Evolutionary conservation across 2,329 filamentous ascomycete species (phyloP).

Genomic region (Fusarium sp.): DNA sequence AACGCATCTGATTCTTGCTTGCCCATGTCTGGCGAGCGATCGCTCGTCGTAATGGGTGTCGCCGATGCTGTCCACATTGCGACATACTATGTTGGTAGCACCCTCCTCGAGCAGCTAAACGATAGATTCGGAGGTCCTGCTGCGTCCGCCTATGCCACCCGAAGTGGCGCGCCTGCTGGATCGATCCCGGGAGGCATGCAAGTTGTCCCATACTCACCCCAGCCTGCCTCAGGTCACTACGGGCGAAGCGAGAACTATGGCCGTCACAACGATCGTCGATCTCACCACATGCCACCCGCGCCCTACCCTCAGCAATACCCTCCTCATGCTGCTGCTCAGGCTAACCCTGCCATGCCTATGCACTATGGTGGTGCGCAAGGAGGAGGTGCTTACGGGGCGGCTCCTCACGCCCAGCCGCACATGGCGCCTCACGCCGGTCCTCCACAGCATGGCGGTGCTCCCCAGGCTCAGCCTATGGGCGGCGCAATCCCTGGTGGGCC

Average conservation of each 20-base stretch:
- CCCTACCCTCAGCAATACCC: slow-evolving; percentile 80
- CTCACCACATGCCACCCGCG: slow-evolving; percentile 81
- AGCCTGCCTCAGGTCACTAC: slow-evolving; percentile 92
- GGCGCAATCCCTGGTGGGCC: slow-evolving; percentile 71
- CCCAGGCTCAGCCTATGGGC: slow-evolving; percentile 81
- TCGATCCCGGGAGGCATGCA: slow-evolving; percentile 98
- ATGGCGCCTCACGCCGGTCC: slow-evolving; percentile 71
- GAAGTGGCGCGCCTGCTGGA: slow-evolving; percentile 91
- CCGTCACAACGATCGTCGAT: slow-evolving; percentile 78
- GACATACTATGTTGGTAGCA: slow-evolving; percentile 98
- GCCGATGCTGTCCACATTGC: slow-evolving; percentile 99
- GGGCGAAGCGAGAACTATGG: slow-evolving; percentile 89
- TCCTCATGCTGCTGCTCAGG: slow-evolving; percentile 71
- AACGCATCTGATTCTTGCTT: slow-evolving; percentile 97
- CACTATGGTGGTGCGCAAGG: slow-evolving; percentile 84
- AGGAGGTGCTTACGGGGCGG: slow-evolving; percentile 78
- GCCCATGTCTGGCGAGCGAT: slow-evolving; percentile 94
- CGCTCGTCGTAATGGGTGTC: slow-evolving; percentile 97
- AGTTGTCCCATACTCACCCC: slow-evolving; percentile 96
- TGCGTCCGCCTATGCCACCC: slow-evolving; percentile 96
- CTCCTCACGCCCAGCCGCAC: slow-evolving; percentile 80
- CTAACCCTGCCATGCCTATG: slow-evolving; percentile 74
- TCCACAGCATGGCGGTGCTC: slow-evolving; percentile 72
- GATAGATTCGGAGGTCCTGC: slow-evolving; percentile 96
- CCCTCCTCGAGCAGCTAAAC: slow-evolving; percentile 96